Evolutionary conservation across 768 basidiomycete species (phyloP).

Genomic region (Lentinus brumalis): DNA sequence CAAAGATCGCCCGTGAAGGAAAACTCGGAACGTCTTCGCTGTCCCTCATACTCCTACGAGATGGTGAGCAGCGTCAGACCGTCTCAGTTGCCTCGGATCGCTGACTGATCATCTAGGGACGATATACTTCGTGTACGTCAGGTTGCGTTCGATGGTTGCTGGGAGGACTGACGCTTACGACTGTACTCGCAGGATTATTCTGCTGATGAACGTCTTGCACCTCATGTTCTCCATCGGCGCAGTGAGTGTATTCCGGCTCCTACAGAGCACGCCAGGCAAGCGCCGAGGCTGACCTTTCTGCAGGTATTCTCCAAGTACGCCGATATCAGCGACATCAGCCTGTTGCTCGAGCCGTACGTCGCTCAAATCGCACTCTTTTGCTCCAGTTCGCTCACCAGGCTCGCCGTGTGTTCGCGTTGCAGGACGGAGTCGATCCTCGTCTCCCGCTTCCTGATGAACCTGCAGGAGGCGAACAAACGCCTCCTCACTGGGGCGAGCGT

Average conservation of each 20-base stretch:
- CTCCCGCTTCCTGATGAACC: conserved; percentile 6
- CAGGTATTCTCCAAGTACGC: neutral
- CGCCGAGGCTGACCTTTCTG: neutral
- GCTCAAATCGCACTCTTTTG: neutral
- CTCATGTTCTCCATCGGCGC: neutral
- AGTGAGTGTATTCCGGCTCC: neutral
- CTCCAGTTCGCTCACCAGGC: neutral
- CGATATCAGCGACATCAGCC: neutral
- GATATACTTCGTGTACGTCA: too few species aligned
- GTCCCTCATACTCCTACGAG: neutral
- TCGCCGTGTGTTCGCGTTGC: neutral
- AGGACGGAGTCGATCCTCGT: neutral
- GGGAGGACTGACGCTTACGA: neutral
- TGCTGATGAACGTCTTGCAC: neutral
- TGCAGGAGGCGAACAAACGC: neutral
- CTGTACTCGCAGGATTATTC: neutral
- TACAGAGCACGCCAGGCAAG: neutral
- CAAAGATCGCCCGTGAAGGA: neutral
- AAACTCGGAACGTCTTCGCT: neutral
- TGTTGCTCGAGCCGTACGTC: neutral
- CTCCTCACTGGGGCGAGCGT: neutral
- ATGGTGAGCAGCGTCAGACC: neutral
- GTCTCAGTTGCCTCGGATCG: too few species aligned
- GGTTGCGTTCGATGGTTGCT: too few species aligned
- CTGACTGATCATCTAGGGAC: too few species aligned